Evolutionary conservation across 192 early-diverging fungal genomes (phyloP), one percentile per base, ranked within the genome.

Genomic region (Podila epigama): DNA sequence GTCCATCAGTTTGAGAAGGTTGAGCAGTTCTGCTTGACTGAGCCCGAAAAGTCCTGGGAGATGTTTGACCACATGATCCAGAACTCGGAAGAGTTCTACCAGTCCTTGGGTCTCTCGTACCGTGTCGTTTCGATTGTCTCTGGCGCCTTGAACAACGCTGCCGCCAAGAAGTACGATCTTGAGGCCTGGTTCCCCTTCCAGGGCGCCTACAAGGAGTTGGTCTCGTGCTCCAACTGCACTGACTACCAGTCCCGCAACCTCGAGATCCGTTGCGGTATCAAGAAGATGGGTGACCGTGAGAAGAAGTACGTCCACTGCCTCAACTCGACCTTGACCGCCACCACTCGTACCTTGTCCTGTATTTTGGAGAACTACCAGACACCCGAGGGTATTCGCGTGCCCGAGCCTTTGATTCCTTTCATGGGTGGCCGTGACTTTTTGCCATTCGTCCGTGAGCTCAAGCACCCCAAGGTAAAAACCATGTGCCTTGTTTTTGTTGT

Each of bases 1-100:
- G 97, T 99, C 31, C 98, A 99, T 83, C 98, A 99, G 89, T 99
- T 99, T 75, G 98, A 99, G 80, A 99, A 99, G 88, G 85, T 99
- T 54, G 98, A 99, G 88, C 98, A 99, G 84, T 98, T 99, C 83
- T 93, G 95, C 48, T 81, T 99, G 59, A 93, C 93, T 11, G 94
- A 95, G 65, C 97, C 98, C 37, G 96, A 96, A 67, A 98, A 98
- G 87, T 95, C 92, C 34, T 98, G 97, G 97, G 97, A 97, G 71
- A 94, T 94, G 94, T 96, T 98, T 83, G 92, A 98, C 72, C 91
- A 96, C 61, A 98, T 99, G 97, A 90, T 98, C 55, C 69, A 69
- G 28, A 86, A 84, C 68, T 93, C 96, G 15, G 95, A 99, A 68
- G 95, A 95, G 25, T 99, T 99, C 64, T 97, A 96, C 91, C 79